Conservation (phyloP, 106 monocot genomes). For the Dactylorhiza incarnata region DNA sequence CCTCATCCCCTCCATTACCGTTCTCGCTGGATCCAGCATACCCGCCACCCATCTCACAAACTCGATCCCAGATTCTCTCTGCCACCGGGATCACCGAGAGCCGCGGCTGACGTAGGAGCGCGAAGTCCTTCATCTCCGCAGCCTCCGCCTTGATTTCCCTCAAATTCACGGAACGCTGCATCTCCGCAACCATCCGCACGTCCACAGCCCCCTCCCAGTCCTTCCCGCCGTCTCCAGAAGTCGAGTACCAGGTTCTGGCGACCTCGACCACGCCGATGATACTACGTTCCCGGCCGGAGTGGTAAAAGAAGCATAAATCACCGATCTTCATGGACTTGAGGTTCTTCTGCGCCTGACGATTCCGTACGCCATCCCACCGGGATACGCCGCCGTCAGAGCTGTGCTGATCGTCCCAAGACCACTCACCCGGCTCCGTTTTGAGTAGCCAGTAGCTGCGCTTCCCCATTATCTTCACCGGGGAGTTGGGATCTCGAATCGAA, state of each 20-base stretch:
- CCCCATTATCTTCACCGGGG: background rate
- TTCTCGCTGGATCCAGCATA: slow-evolving; percentile 9
- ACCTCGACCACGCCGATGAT: slow-evolving; percentile 83
- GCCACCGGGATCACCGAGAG: slow-evolving; percentile 84
- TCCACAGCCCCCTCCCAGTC: slow-evolving; percentile 62
- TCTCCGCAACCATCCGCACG: slow-evolving; percentile 51
- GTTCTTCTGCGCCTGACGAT: slow-evolving; percentile 82
- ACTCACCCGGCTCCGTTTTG: slow-evolving; percentile 86
- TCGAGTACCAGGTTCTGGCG: slow-evolving; percentile 51
- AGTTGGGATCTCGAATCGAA: too few relatives aligned
- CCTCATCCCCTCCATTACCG: background rate
- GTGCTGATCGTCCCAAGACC: slow-evolving; percentile 85
- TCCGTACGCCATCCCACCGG: slow-evolving; percentile 86
- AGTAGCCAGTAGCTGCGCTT: slow-evolving; percentile 55
- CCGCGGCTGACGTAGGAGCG: slow-evolving; percentile 63
- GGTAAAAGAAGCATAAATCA: slow-evolving; percentile 96
- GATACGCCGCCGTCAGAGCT: slow-evolving; percentile 47
- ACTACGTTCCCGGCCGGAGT: slow-evolving; percentile 60
- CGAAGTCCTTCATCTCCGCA: slow-evolving; percentile 49
- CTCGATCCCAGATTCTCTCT: slow-evolving; percentile 48
- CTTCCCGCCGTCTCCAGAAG: slow-evolving; percentile 3
- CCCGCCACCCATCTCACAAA: slow-evolving; percentile 86
- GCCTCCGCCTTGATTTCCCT: slow-evolving; percentile 62
- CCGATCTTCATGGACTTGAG: slow-evolving; percentile 57
- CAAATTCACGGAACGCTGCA: slow-evolving; percentile 57